Evolutionary conservation across 257 asterid species (phyloP).

Genomic region (Leonotis leonurus): DNA sequence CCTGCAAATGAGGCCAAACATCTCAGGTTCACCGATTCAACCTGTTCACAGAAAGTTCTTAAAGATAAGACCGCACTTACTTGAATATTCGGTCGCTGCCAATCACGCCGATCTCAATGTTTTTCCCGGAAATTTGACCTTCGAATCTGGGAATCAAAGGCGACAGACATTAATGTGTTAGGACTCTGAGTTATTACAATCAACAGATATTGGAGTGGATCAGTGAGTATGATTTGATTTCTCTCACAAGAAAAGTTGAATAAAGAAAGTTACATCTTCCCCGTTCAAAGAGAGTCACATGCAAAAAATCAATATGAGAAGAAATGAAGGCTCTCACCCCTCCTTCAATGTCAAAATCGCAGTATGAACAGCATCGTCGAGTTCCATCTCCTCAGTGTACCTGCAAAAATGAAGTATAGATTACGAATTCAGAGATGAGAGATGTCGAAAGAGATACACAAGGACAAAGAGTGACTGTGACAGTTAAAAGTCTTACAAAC

Average conservation of each 20-base stretch:
- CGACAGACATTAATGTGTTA: not conserved
- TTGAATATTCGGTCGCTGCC: conserved; percentile 75
- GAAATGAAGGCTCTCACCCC: conserved; percentile 52
- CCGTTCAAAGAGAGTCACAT: not conserved
- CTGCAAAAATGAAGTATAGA: conserved; percentile 30
- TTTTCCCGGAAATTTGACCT: conserved; percentile 93
- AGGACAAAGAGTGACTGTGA: not conserved
- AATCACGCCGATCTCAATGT: conserved; percentile 94
- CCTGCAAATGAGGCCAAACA: conserved; percentile 37
- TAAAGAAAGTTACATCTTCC: not conserved
- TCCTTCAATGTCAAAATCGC: conserved; percentile 96
- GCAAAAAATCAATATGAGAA: not conserved
- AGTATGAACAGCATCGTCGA: conserved; percentile 98
- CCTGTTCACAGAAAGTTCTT: not conserved
- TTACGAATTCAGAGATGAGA: not conserved
- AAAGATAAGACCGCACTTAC: conserved; percentile 23
- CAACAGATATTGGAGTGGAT: too few species aligned
- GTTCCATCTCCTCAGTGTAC: conserved; percentile 97
- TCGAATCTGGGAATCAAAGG: conserved; percentile 57
- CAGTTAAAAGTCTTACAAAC: not conserved
- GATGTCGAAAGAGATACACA: not conserved
- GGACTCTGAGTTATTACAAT: too few species aligned
- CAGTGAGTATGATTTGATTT: not conserved
- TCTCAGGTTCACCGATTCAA: not conserved
- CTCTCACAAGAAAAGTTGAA: not conserved